Percentiles rank a stretch among this genome's conserved stretches.
Conservation (phyloP, 148 eudicot species). For the Vaccinium corymbosum region DNA sequence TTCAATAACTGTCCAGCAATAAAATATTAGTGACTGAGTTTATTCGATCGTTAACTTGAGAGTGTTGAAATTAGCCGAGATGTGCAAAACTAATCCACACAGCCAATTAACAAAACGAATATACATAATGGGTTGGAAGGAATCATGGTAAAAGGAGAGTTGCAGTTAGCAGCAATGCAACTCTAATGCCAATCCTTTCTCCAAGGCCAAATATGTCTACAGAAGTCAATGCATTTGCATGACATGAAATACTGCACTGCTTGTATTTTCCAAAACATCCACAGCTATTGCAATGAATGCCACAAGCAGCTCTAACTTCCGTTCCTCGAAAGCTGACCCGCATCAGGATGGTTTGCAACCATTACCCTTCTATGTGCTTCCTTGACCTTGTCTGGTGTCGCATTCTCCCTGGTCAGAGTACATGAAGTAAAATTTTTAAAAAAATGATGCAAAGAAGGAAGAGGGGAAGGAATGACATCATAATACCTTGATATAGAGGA, state of each 20-base stretch:
- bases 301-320: neutral
- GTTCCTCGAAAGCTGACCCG: slow-evolving; percentile 22
- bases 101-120: neutral
- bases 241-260: neutral
- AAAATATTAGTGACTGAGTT: neutral
- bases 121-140: neutral
- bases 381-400: slow-evolving; percentile 33
- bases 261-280: neutral
- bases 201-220: neutral
- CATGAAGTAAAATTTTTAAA: neutral
- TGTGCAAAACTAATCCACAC: neutral
- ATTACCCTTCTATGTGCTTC: slow-evolving; percentile 52
- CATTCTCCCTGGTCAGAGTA: slow-evolving; percentile 33
- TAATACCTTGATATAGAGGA: neutral
- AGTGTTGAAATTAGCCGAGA: neutral
- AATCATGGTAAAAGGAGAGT: neutral
- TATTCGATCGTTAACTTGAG: neutral
- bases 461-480: neutral
- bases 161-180: neutral
- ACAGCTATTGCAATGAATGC: neutral
- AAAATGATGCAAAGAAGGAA: neutral
- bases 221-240: neutral
- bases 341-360: slow-evolving; percentile 58
- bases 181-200: neutral
- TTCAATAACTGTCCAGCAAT: neutral